phyloP scores from a whole-genome alignment of 257 asterid genomes.

The Catharanthus roseus region DNA sequence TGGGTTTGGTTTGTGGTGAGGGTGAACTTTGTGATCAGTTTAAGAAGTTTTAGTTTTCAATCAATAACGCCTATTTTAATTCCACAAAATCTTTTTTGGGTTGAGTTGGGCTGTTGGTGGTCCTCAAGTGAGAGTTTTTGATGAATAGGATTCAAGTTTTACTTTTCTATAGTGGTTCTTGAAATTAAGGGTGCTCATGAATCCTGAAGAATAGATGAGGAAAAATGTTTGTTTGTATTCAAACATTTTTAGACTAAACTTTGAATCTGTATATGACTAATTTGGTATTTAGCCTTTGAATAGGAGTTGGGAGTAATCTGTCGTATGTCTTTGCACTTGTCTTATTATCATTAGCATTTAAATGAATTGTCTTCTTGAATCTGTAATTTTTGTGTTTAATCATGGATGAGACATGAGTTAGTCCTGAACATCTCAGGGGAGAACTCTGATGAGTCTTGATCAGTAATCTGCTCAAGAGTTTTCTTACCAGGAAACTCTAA shows the following conservation, averaged over 20 bases:
- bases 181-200: background rate
- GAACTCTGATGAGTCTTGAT: background rate
- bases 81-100: background rate
- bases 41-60: background rate
- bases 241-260: background rate
- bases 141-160: background rate
- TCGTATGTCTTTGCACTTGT: background rate
- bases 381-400: background rate
- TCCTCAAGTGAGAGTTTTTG: background rate
- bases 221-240: background rate
- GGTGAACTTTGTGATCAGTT: background rate
- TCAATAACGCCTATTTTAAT: background rate
- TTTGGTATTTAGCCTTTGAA: background rate
- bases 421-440: background rate
- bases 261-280: background rate
- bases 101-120: background rate
- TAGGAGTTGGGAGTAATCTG: background rate
- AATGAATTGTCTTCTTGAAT: background rate
- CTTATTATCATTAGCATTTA: background rate
- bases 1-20: conserved; percentile 1
- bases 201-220: background rate
- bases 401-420: background rate
- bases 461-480: background rate
- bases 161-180: too few relatives aligned
- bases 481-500: background rate